A percentile compares a stretch with the other conserved stretches of the same genome.
phyloP scores from a whole-genome alignment of 257 asterid species.

The Solanum appendiculatum region DNA sequence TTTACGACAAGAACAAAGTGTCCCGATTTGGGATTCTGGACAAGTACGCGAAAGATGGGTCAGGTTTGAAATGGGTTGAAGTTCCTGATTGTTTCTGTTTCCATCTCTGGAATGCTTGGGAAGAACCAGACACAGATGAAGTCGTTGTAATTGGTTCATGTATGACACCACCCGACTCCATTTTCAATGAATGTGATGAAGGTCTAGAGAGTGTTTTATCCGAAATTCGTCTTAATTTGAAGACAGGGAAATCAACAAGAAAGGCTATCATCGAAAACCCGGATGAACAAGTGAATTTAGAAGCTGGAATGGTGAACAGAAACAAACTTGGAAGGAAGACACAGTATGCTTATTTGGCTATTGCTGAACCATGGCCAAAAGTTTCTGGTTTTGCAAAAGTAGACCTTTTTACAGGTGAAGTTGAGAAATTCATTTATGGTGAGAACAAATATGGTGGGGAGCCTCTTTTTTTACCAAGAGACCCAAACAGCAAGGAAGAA shows the following conservation, averaged over 20 bases:
- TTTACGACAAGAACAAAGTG: conserved; percentile 50
- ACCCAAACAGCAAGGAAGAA: conserved; percentile 27
- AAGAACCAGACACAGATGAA: conserved; percentile 70
- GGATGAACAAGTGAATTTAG: conserved; percentile 66
- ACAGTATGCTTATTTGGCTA: conserved; percentile 65
- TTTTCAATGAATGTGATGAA: conserved; percentile 89
- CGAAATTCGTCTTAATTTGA: conserved; percentile 71
- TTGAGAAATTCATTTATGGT: conserved; percentile 60
- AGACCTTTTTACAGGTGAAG: conserved; percentile 65
- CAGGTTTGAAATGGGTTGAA: conserved; percentile 53
- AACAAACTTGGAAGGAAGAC: conserved; percentile 86
- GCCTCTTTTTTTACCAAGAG: conserved; percentile 74
- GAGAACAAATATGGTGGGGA: conserved; percentile 85
- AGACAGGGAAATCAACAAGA: conserved; percentile 66
- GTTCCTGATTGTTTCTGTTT: conserved; percentile 93
- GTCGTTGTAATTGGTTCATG: conserved; percentile 91
- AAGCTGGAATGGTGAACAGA: conserved; percentile 96
- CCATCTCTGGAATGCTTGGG: conserved; percentile 99
- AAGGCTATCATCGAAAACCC: conserved; percentile 36
- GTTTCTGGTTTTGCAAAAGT: conserved; percentile 95
- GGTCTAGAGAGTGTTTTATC: conserved; percentile 69
- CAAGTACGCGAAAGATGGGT: conserved; percentile 41
- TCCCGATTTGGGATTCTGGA: conserved; percentile 70
- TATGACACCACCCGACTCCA: conserved; percentile 99
- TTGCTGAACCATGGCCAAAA: conserved; percentile 99